A percentile compares a stretch with the other conserved stretches of the same genome.
Conservation (phyloP, 2,329 filamentous ascomycete genomes). For the Aureobasidium sp. region DNA sequence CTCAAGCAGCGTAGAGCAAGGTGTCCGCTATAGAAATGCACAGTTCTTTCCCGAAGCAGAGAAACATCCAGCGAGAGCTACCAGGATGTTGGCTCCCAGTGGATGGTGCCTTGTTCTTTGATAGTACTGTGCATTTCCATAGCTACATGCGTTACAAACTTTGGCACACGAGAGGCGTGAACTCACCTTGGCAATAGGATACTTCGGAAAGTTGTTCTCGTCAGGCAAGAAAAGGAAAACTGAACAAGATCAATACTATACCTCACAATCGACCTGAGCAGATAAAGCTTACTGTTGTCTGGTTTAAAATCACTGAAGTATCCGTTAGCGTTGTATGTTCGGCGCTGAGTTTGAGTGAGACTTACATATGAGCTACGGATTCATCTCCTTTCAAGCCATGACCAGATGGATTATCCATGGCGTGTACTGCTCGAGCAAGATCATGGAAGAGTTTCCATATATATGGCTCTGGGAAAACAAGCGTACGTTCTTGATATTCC, state of each 20-base stretch:
- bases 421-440: slow-evolving; percentile 9
- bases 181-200: slow-evolving; percentile 3
- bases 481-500: not conserved
- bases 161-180: too few relatives aligned
- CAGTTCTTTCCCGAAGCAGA: too few relatives aligned
- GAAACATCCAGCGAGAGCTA: too few relatives aligned
- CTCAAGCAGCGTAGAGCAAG: too few relatives aligned
- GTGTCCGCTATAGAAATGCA: too few relatives aligned
- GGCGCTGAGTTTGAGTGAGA: too few relatives aligned
- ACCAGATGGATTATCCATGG: not conserved
- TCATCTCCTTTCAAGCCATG: not conserved
- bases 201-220: not conserved
- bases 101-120: too few relatives aligned
- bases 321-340: not conserved
- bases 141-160: too few relatives aligned
- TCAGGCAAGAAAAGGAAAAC: slow-evolving; percentile 8
- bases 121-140: too few relatives aligned
- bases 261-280: too few relatives aligned
- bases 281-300: not conserved
- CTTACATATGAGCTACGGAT: slow-evolving; percentile 1
- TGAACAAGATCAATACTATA: not conserved
- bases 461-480: slow-evolving; percentile 17
- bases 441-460: slow-evolving; percentile 18
- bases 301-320: slow-evolving; percentile 1
- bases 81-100: too few relatives aligned